Evolutionary conservation across 2,329 filamentous ascomycete species (phyloP).

Genomic region (Colletotrichum acutatum): DNA sequence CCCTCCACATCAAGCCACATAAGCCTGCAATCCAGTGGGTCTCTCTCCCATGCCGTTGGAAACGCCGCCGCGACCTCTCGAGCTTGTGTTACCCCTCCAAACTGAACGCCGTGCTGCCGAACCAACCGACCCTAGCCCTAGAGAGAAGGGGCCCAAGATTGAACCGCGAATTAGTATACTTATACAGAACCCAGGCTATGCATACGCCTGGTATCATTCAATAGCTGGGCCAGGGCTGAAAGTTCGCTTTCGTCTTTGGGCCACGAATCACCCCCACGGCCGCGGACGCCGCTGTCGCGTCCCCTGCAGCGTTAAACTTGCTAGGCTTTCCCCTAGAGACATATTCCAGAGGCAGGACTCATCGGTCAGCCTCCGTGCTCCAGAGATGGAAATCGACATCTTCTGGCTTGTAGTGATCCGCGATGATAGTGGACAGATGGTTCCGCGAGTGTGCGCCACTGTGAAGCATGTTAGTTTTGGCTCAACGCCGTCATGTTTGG

Average conservation of each 20-base stretch:
- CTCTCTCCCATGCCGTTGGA: conserved; percentile 24
- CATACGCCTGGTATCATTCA: conserved; percentile 13
- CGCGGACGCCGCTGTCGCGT: conserved; percentile 24
- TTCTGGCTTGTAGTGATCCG: conserved; percentile 80
- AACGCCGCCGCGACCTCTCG: conserved; percentile 14
- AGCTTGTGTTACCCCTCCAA: conserved; percentile 3
- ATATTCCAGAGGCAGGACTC: conserved; percentile 22
- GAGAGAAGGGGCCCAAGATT: conserved; percentile 8
- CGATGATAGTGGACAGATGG: conserved; percentile 78
- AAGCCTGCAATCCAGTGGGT: conserved; percentile 2
- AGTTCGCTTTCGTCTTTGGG: conserved; percentile 14
- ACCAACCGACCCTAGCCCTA: conserved; percentile 18
- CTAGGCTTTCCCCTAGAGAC: conserved; percentile 23
- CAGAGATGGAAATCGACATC: conserved; percentile 72
- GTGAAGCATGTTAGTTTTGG: conserved; percentile 13
- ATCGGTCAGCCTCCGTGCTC: conserved; percentile 46
- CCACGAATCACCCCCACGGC: conserved; percentile 23
- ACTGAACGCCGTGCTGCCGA: conserved; percentile 26
- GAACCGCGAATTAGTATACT: not conserved
- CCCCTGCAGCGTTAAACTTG: conserved; percentile 19
- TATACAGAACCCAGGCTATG: conserved; percentile 24
- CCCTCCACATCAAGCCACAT: conserved; percentile 7
- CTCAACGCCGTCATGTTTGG: conserved; percentile 17
- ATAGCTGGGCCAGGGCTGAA: conserved; percentile 11
- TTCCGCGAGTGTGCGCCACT: conserved; percentile 76